Evolutionary conservation across 352 stramenopile species (phyloP).

Genomic region (Thalassiosira ordinaria): DNA sequence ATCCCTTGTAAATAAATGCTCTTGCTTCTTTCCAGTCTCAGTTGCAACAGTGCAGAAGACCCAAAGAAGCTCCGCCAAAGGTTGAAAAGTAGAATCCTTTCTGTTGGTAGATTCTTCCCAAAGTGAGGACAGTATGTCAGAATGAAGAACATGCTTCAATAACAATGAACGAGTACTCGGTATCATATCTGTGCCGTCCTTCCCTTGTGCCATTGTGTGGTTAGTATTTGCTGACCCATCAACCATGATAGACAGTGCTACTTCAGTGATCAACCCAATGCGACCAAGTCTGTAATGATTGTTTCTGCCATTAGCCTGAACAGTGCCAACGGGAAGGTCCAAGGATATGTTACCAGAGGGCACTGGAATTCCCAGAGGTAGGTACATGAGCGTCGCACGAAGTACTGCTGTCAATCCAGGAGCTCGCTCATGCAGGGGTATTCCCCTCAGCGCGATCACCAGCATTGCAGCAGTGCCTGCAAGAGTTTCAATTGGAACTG

Average conservation of each 20-base stretch:
- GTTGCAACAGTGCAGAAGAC: constrained; percentile 67
- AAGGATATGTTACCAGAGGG: constrained; percentile 22
- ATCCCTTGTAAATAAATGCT: constrained; percentile 36
- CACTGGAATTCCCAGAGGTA: constrained; percentile 49
- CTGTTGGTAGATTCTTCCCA: constrained; percentile 54
- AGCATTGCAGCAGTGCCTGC: constrained; percentile 50
- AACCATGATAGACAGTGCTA: constrained; percentile 71
- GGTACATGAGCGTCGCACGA: constrained; percentile 46
- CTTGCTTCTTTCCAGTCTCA: constrained; percentile 22
- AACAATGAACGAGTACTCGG: constrained; percentile 24
- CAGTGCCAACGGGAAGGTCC: constrained; percentile 49
- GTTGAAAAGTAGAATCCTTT: constrained; percentile 27
- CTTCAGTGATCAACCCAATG: constrained; percentile 65
- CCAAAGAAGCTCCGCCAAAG: constrained; percentile 68
- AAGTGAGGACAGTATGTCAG: constrained; percentile 33
- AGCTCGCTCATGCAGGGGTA: constrained; percentile 65
- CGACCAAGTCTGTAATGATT: constrained; percentile 56
- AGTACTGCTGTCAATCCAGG: constrained; percentile 56
- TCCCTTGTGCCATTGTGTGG: constrained; percentile 14
- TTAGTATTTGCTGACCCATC: constrained; percentile 57
- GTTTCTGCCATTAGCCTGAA: constrained; percentile 1
- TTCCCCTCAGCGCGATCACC: constrained; percentile 61
- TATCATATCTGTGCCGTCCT: constrained; percentile 25
- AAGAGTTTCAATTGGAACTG: constrained; percentile 47
- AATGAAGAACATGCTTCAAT: constrained; percentile 43